Evolutionary conservation across 306 rosid genomes (phyloP), one percentile per base, ranked within the genome.

Genomic region (Urtica urens): DNA sequence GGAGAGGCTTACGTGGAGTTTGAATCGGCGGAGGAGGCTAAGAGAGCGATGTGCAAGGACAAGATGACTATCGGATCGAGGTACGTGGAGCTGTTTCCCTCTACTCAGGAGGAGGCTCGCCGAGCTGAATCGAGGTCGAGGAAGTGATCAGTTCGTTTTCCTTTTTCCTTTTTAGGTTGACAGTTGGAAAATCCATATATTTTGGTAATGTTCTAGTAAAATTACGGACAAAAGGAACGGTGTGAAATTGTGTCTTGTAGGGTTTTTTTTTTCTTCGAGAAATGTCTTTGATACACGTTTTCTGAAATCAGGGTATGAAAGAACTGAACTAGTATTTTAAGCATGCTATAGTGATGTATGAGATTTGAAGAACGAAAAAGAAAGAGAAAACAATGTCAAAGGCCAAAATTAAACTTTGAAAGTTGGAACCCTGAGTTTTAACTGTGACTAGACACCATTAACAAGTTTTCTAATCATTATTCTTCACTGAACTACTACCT

Each of bases 1-100:
- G 99, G 99, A 16, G 99, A 92, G 65, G 99, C 99, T 24, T 92
- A 68, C 28, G 99, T 86, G 38, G 99, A 92, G 83, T 92, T 92
- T 71, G 68, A 60, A 12, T 82, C 99, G 17, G 59, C 63, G 5
- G 99, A 82, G 6, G 96, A 92, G 75, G 99, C 99, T 4, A 85
- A 79, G 76, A 75, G 62, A 47, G 96, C 99, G 17, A 92, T 92
- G 96, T 41, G 72, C 75, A 92, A 75, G 75, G 99, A 92, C 69
- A 92, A 92, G 81, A 92, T 82, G 96, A 85, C 85, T 24, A 92
- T 92, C 18, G 99, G 99, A 33, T 85, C 99, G 30, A 85, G 99
- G 80, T 92, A 92, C 47, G 96, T 85, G 68, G 99, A 92, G 76
- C 75, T 92, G 77, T 92, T 92, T 59, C 99, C 99, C 35, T 92